Percentiles rank a stretch among this genome's conserved stretches.
Conservation (phyloP, 2,329 filamentous ascomycete species). For the Arthrinium phaeospermum region DNA sequence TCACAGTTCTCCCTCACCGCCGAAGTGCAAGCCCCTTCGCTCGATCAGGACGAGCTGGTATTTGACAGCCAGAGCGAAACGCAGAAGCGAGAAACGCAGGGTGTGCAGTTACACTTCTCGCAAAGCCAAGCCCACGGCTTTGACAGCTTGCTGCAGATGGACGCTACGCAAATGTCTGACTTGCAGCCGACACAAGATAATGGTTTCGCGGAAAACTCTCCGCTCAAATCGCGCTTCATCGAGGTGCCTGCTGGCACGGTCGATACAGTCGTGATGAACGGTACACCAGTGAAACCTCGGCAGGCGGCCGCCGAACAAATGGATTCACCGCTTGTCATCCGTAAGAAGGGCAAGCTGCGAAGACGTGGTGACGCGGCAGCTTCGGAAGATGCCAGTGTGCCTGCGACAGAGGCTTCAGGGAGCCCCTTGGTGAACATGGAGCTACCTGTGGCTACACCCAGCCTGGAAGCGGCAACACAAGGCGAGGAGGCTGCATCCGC, state of each 20-base stretch:
- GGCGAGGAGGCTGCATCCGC: conserved; percentile 47
- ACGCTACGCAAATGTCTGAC: conserved; percentile 69
- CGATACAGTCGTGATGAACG: conserved; percentile 68
- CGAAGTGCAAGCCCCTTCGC: conserved; percentile 48
- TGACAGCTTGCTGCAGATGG: conserved; percentile 58
- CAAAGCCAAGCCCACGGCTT: conserved; percentile 66
- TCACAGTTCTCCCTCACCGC: conserved; percentile 66
- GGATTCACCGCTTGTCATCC: conserved; percentile 67
- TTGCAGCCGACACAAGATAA: conserved; percentile 82
- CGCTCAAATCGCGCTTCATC: conserved; percentile 70
- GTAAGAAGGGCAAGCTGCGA: conserved; percentile 61
- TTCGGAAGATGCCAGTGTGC: conserved; percentile 38
- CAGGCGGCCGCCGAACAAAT: conserved; percentile 41
- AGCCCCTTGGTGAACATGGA: conserved; percentile 25
- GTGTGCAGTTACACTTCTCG: conserved; percentile 61
- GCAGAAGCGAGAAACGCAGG: conserved; percentile 46
- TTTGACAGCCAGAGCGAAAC: conserved; percentile 51
- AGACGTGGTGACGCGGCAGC: conserved; percentile 30
- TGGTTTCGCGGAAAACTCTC: conserved; percentile 76
- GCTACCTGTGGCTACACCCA: conserved; percentile 48
- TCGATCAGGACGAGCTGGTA: conserved; percentile 54
- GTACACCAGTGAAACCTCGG: conserved; percentile 31
- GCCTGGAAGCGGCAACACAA: conserved; percentile 34
- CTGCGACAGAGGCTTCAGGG: conserved; percentile 49
- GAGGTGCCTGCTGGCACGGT: conserved; percentile 70